Base-by-base conservation (phyloP, 2,329 filamentous ascomycete genomes). In the Claviceps maximensis region DNA sequence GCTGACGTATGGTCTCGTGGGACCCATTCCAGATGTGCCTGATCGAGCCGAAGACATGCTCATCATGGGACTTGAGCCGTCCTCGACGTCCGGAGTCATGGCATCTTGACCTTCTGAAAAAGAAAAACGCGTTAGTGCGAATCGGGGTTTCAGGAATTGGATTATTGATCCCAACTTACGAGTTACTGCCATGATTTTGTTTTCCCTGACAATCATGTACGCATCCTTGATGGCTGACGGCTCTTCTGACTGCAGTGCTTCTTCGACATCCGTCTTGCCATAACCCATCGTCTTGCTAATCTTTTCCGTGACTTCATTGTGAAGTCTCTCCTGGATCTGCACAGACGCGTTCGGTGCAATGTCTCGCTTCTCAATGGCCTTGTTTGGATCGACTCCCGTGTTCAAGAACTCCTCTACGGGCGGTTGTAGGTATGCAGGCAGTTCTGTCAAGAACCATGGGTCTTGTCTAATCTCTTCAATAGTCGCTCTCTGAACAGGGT, bases 221-320 rank as follows among this genome's bases (percentile, higher is more conserved):
- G 93, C 93, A 70, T 98, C 93, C 71, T 98, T 98, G 75, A 98
- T 96, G 12, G 93, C 90, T 54, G 90, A 97, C 13, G 93, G 93
- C 67, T 98, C 93, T 51, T 93, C 83, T 53, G 89, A 89, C 62
- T 86, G 85, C 57, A 98, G 74, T 23, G 93, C 91, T 68, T 97
- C 93, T 65, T 96, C 87, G 51, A 98, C 91, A 72, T 98, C 93
- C 56, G 86, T 86, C 66, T 88, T 91, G 38, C 86, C 89, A 66
- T 98, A 98, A 55, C 93, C 93, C 90, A 98, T 97, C 1, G 89
- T 96, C 71, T 91, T 93, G 63, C 91, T 93, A 51, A 98, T 85
- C 74, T 97, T 97, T 55, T 90, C 86, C 6, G 95, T 91, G 3
- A 97, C 91, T 59, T 89, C 85, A 55, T 93, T 83, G 65, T 97